Conservation (phyloP, 805 yeast genomes). For the Kodamaea neixiangensis region DNA sequence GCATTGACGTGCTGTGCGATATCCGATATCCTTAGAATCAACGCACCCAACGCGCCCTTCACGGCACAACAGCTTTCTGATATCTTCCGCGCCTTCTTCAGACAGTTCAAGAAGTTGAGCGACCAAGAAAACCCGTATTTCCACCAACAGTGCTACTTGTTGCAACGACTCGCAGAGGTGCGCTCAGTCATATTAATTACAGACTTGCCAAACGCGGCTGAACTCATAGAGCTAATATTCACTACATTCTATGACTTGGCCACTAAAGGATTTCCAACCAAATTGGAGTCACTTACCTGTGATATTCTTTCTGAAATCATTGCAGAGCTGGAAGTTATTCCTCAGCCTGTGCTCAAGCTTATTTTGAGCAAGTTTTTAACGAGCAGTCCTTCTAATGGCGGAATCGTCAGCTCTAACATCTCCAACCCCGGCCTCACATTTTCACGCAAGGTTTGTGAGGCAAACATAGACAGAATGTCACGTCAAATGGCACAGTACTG, state of each 20-base stretch:
- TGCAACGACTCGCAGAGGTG: slow-evolving; percentile 72
- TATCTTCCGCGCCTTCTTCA: slow-evolving; percentile 65
- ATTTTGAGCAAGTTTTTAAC: slow-evolving; percentile 63
- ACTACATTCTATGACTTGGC: slow-evolving; percentile 58
- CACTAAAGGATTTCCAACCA: slow-evolving; percentile 44
- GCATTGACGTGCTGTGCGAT: slow-evolving; percentile 72
- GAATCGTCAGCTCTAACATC: slow-evolving; percentile 22
- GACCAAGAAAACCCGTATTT: slow-evolving; percentile 62
- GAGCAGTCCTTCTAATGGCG: slow-evolving; percentile 14
- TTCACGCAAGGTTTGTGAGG: slow-evolving; percentile 65
- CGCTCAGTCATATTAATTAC: slow-evolving; percentile 72
- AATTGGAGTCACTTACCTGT: slow-evolving; percentile 60
- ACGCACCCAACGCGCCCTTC: slow-evolving; percentile 91
- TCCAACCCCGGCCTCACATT: slow-evolving; percentile 65
- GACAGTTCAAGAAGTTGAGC: slow-evolving; percentile 57
- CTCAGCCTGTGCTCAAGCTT: slow-evolving; percentile 58
- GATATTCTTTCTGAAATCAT: slow-evolving; percentile 76
- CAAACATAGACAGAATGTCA: slow-evolving; percentile 71
- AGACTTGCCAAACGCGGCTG: slow-evolving; percentile 66
- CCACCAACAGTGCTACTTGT: slow-evolving; percentile 60
- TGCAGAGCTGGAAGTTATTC: slow-evolving; percentile 66
- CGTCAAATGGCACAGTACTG: slow-evolving; percentile 77
- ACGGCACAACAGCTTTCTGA: slow-evolving; percentile 60
- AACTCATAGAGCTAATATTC: slow-evolving; percentile 57
- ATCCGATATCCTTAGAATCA: slow-evolving; percentile 71